Evolutionary conservation across 2,329 filamentous ascomycete species (phyloP), one percentile per base, ranked within the genome.

Genomic region (Monosporascus cannonballus): DNA sequence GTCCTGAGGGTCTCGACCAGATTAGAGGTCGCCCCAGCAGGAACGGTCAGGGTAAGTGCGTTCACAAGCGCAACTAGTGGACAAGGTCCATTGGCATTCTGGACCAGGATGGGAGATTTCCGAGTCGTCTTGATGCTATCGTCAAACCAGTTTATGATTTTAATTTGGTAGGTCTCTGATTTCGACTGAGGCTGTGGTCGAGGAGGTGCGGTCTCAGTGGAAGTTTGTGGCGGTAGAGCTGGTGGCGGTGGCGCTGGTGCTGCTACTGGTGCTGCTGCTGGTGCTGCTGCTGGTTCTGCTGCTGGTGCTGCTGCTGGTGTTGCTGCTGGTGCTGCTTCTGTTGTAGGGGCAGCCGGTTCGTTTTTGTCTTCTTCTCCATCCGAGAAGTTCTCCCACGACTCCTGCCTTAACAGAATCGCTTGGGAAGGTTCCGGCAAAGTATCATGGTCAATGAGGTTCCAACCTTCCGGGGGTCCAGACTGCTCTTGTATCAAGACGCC

Each of bases 41-140:
- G 86, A 0, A 91, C 93, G 3, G 90, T 92, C 51, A 99, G 73
- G 0, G 90, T 88, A 17, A 99, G 76, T 1, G 92, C 92, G 67
- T 99, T 99, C 54, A 97, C 92, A 5, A 99, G 76, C 2, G 94
- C 94, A 25, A 99, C 83, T 15, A 99, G 73, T 1, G 94, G 94
- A 69, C 94, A 99, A 1, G 94, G 94, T 0, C 94, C 94, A 63
- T 99, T 99, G 52, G 86, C 84, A 61, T 96, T 97, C 65, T 99
- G 93, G 3, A 95, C 85, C 41, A 97, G 75, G 52, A 97, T 90
- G 0, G 94, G 93, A 0, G 90, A 93, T n/a, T 80, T 79, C 44
- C 90, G 80, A 38, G 89, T 76, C 50, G 83, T 83, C n/a, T 80
- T 76, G 1, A 76, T 75, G 11, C 67, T 79, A 2, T 76, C 70